A percentile compares a stretch with the other conserved stretches of the same genome.
Conservation (phyloP, 192 early-diverging fungal species). For the Dimargaris verticillata region DNA sequence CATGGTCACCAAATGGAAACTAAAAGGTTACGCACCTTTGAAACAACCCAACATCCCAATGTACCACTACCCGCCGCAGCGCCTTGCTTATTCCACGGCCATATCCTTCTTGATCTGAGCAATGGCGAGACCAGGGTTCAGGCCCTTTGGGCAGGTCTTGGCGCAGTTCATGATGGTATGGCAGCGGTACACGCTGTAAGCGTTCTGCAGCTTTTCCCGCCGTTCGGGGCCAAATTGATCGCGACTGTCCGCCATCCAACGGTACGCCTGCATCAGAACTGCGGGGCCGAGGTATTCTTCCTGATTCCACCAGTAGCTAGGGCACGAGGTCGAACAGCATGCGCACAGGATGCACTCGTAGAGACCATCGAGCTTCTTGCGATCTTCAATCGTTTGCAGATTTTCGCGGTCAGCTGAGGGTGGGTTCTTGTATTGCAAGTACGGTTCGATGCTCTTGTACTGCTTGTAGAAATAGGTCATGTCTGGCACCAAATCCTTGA, state of each 20-base stretch:
- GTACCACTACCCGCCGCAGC: too few relatives aligned
- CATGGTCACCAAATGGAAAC: too few relatives aligned
- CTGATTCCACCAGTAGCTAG: conserved; percentile 94
- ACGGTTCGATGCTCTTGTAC: conserved; percentile 94
- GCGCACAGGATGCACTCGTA: conserved; percentile 97
- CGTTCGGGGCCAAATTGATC: conserved; percentile 81
- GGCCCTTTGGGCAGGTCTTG: conserved; percentile 92
- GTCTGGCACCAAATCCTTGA: conserved; percentile 96
- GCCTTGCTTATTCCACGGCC: conserved; percentile 36
- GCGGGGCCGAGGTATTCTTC: conserved; percentile 90
- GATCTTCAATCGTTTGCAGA: conserved; percentile 81
- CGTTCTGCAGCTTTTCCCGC: conserved; percentile 74
- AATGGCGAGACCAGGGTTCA: conserved; percentile 94
- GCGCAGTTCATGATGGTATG: conserved; percentile 99
- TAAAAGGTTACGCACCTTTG: too few relatives aligned
- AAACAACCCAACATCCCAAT: too few relatives aligned
- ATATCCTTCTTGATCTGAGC: conserved; percentile 90
- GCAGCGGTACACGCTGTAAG: conserved; percentile 95
- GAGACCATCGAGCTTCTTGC: conserved; percentile 88
- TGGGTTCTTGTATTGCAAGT: conserved; percentile 72
- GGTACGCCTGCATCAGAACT: conserved; percentile 92
- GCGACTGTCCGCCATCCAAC: conserved; percentile 96
- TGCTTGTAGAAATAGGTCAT: conserved; percentile 95
- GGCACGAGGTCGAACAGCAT: conserved; percentile 93
- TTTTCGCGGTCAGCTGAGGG: conserved; percentile 62